Evolutionary conservation across 176 grass and related monocot species (phyloP).

Genomic region (Phoenix dactylifera): DNA sequence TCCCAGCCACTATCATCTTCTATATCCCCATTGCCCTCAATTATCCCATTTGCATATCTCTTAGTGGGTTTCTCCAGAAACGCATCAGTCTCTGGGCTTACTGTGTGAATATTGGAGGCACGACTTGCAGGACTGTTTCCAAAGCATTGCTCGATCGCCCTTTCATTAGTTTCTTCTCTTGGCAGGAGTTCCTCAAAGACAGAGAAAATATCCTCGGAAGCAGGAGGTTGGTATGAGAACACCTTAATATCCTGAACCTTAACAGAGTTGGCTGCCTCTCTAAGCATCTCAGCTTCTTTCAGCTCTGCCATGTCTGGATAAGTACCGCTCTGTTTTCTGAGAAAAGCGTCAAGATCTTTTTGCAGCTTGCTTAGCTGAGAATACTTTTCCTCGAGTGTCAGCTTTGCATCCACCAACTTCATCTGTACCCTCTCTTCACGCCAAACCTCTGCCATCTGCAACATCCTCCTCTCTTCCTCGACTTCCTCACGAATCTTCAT

Average conservation of each 20-base stretch:
- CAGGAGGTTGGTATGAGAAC: conserved; percentile 32
- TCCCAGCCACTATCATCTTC: conserved; percentile 80
- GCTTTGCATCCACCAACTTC: conserved; percentile 68
- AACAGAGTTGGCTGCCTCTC: conserved; percentile 25
- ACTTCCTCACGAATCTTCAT: conserved; percentile 52
- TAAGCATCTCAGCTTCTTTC: conserved; percentile 36
- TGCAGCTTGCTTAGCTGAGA: conserved; percentile 37
- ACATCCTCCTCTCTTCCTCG: conserved; percentile 70
- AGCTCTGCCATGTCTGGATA: conserved; percentile 18
- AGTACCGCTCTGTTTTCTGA: conserved; percentile 14
- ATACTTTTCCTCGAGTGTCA: conserved; percentile 59
- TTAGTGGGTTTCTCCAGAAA: conserved; percentile 35
- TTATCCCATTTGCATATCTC: conserved; percentile 16
- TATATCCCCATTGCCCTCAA: conserved; percentile 15
- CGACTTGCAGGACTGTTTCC: conserved; percentile 21
- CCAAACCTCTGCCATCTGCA: conserved; percentile 72
- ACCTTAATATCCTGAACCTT: conserved; percentile 34
- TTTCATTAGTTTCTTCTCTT: conserved; percentile 37
- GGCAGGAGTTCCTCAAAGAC: conserved; percentile 62
- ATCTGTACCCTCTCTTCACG: conserved; percentile 71
- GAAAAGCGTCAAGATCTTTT: conserved; percentile 31
- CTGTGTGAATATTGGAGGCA: conserved; percentile 30
- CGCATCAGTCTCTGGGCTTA: conserved; percentile 34
- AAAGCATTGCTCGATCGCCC: conserved; percentile 44
- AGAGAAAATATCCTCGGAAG: conserved; percentile 52